Base-by-base conservation (phyloP, 768 basidiomycete species). In the Sistotremastrum suecicum region DNA sequence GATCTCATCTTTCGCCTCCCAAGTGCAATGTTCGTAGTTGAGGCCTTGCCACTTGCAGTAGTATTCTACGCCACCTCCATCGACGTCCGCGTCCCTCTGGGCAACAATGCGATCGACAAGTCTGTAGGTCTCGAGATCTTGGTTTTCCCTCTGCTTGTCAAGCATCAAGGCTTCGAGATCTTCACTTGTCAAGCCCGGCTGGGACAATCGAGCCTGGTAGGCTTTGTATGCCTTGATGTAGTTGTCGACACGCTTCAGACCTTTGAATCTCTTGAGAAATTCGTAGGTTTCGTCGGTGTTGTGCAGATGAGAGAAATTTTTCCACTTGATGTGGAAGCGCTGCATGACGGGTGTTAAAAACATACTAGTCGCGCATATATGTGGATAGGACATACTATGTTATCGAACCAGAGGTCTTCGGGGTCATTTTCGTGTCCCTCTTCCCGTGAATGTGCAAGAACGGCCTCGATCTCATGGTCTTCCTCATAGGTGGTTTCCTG, bases 271-370 rank as follows among this genome's bases (percentile, higher is more conserved):
- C 63, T 94, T 97, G 48, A 98, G 68, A 63, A 94, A 97, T 58
- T 90, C 82, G 68, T 97, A 95, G 10, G 82, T 82, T 64, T 99
- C 95, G 59, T 98, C 94, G n/a, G 95, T 99, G 58, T 99, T 97
- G 69, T 98, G 95, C 10, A 98, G 72, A 60, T 98, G 94, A 7
- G 91, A 95, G 63, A 91, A 98, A 54, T 79, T 80, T 64, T 98
- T 97, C 95, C 95, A 99, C 64, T 99, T 99, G 70, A 99, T 91
- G 60, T 97, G 90, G 70, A 84, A 99, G 43, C 91, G 90, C 91
- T 95, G 58, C 3, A 53, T 49, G 44, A 29, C 46, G 45, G 38
- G 32, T 37, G 56, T 32, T 52, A 57, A 20, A 20, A 20, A 20
- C 20, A 2, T 20, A 20, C 20, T 20, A 20, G 20, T 20, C 20